Base-by-base conservation (phyloP, 164 flowering plant genomes). In the Stephania yunnanensis region DNA sequence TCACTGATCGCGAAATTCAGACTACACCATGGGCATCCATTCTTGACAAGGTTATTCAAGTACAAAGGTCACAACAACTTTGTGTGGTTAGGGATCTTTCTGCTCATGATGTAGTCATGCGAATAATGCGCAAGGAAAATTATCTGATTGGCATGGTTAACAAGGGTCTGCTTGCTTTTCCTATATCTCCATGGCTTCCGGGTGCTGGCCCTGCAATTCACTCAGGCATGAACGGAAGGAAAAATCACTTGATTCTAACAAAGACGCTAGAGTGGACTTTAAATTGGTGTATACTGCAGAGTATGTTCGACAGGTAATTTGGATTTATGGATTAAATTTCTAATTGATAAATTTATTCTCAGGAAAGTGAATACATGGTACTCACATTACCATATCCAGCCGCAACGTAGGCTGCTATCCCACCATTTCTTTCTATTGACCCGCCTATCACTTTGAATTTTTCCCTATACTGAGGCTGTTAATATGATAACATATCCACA, bases 121-220 rank as follows among this genome's bases (percentile, higher is more conserved):
- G 99, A 71, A 81, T 96, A 78, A 96, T 96, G 99, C 88, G 99
- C 80, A 96, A 96, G 85, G 99, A 94, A 75, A 96, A 96, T 75
- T 96, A 94, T 82, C 85, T 96, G 86, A 94, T 96, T 76, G 99
- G 97, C 71, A 90, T 96, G 99, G 82, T 96, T 69, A 96, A 96
- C 77, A 96, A 96, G 81, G 97, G 97, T 6, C 87, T 96, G n/a
- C 91, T 96, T 79, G 89, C 97, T 72, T 91, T 96, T 78, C 97
- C 97, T 4, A 87, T 92, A 61, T 89, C 90, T 46, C 76, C 75
- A 69, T 96, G 98, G 99, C 78, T 94, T 76, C 99, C 98, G 1
- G 99, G 97, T 73, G 87, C 90, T 81, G 97, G 99, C 75, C 97
- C 95, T 66, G 80, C 87, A 52, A 90, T 90, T 72, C 89, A 81